Conservation (phyloP, 768 basidiomycete species). For the Suillus plorans region DNA sequence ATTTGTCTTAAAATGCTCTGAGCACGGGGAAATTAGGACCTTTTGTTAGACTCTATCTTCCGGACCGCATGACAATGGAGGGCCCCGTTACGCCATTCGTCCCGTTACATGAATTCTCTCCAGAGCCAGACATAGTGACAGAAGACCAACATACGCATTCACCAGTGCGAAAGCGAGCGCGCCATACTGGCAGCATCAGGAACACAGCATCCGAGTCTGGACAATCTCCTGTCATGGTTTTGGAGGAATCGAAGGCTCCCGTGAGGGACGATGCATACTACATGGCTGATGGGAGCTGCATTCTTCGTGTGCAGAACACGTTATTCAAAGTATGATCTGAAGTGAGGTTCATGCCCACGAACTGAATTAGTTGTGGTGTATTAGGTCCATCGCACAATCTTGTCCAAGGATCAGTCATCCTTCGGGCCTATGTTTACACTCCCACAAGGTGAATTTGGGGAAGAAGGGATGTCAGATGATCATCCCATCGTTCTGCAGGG, state of each 20-base stretch:
- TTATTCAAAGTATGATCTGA: slow-evolving; percentile 62
- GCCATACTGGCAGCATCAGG: background rate
- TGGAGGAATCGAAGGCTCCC: slow-evolving; percentile 14
- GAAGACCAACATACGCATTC: slow-evolving; percentile 12
- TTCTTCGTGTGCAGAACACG: slow-evolving; percentile 59
- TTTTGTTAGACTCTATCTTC: slow-evolving; percentile 19
- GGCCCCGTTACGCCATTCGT: slow-evolving; percentile 20
- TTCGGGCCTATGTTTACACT: slow-evolving; percentile 68
- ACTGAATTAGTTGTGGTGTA: slow-evolving; percentile 8
- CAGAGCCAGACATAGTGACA: background rate
- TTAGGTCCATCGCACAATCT: slow-evolving; percentile 58
- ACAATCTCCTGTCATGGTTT: background rate
- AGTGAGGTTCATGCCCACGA: background rate
- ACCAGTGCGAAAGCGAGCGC: slow-evolving; percentile 12
- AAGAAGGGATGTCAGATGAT: slow-evolving; percentile 63
- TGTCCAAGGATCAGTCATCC: slow-evolving; percentile 63
- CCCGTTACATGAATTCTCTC: slow-evolving; percentile 16
- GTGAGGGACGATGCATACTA: slow-evolving; percentile 57
- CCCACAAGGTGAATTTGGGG: slow-evolving; percentile 50
- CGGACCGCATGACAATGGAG: slow-evolving; percentile 14
- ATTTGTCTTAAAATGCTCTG: background rate
- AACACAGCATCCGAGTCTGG: slow-evolving; percentile 10
- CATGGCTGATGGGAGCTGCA: slow-evolving; percentile 66
- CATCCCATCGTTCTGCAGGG: slow-evolving; percentile 64
- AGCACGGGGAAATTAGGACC: background rate